Evolutionary conservation across 2,329 filamentous ascomycete species (phyloP).

Genomic region (Neonectria neomacrospora): DNA sequence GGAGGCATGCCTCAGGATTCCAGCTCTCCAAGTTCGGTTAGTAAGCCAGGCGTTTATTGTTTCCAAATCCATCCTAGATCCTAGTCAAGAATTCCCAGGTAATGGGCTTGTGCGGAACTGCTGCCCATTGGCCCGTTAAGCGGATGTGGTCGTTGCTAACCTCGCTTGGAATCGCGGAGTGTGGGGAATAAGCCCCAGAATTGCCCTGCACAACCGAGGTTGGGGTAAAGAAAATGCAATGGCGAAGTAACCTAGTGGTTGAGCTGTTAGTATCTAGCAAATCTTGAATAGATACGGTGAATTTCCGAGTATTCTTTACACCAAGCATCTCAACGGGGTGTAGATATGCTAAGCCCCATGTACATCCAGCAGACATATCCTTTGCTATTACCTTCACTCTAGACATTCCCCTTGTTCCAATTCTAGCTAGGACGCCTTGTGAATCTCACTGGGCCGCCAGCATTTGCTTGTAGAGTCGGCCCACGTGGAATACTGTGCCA

Average conservation of each 20-base stretch:
- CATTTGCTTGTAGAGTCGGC: neutral
- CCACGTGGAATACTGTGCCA: neutral
- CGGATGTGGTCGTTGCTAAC: neutral
- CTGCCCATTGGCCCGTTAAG: neutral
- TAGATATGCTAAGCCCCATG: too few species aligned
- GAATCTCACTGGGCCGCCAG: too few species aligned
- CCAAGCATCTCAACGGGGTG: too few species aligned
- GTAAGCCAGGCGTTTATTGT: neutral
- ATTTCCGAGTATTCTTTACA: neutral
- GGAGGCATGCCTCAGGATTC: neutral
- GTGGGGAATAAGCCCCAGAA: neutral
- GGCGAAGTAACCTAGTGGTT: too few species aligned
- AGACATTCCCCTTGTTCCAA: neutral
- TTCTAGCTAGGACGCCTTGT: neutral
- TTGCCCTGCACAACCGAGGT: too few species aligned
- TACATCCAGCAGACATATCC: too few species aligned
- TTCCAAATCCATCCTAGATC: neutral
- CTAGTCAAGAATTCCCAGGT: neutral
- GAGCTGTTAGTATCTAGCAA: too few species aligned
- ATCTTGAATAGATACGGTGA: neutral
- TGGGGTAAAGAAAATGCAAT: too few species aligned
- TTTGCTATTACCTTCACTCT: neutral
- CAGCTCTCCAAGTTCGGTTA: neutral
- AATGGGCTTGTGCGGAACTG: neutral
- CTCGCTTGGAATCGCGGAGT: neutral